Evolutionary conservation across 1,139 yeast species (phyloP).

Genomic region (Taphrina betulina): DNA sequence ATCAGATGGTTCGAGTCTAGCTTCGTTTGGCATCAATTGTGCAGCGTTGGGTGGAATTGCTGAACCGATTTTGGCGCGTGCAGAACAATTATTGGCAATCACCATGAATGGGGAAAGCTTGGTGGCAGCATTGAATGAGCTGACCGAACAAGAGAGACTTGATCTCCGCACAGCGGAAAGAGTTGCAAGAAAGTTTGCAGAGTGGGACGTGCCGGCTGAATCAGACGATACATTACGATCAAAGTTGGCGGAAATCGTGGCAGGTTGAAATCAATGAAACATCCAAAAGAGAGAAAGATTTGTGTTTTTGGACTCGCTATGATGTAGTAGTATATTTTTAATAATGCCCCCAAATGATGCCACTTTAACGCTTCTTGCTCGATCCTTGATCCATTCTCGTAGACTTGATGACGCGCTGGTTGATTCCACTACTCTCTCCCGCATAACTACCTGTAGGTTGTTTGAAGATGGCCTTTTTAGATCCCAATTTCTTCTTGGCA

Average conservation of each 20-base stretch:
- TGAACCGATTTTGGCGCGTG: slow-evolving; percentile 36
- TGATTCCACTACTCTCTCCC: slow-evolving; percentile 97
- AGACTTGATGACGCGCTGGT: slow-evolving; percentile 83
- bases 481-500: slow-evolving; percentile 90
- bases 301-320: too few species aligned
- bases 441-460: slow-evolving; percentile 70
- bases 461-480: slow-evolving; percentile 83
- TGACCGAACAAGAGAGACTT: slow-evolving; percentile 36
- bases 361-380: slow-evolving; percentile 13
- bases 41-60: slow-evolving; percentile 40
- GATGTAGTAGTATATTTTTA: too few species aligned
- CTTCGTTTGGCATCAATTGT: slow-evolving; percentile 40
- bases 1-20: slow-evolving; percentile 37
- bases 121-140: slow-evolving; percentile 34
- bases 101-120: slow-evolving; percentile 39
- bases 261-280: neutral
- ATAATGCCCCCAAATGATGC: too few species aligned
- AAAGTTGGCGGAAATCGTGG: slow-evolving; percentile 4
- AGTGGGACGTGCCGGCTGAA: slow-evolving; percentile 33
- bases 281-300: too few species aligned
- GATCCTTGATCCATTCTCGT: slow-evolving; percentile 51
- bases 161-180: slow-evolving; percentile 37
- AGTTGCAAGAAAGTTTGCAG: slow-evolving; percentile 35
- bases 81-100: slow-evolving; percentile 37
- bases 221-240: neutral